phyloP scores from a whole-genome alignment of 129 eudicot genomes.

The Kitagawia praeruptora region DNA sequence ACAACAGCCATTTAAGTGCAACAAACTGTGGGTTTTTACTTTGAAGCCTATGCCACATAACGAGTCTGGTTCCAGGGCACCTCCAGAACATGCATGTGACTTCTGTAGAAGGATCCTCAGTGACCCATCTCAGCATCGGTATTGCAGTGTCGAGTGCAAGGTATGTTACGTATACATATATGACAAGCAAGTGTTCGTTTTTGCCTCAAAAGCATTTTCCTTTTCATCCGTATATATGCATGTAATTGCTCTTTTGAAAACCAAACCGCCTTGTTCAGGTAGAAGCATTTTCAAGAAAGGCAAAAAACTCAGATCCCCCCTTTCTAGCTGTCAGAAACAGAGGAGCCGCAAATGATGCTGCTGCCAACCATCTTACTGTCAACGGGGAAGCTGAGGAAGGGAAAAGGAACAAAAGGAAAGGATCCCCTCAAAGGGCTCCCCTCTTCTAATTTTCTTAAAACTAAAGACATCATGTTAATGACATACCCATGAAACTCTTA shows the following conservation, averaged over 20 bases:
- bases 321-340: neutral
- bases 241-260: neutral
- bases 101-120: slow-evolving; percentile 28
- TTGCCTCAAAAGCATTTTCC: no score
- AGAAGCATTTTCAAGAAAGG: neutral
- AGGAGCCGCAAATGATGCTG: neutral
- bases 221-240: no score
- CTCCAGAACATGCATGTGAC: slow-evolving; percentile 25
- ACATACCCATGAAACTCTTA: neutral
- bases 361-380: neutral
- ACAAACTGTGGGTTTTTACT: slow-evolving; percentile 41
- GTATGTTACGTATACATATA: slow-evolving; percentile 12
- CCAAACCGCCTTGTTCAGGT: slow-evolving; percentile 13
- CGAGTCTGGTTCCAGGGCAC: slow-evolving; percentile 31
- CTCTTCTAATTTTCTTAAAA: neutral
- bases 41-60: slow-evolving; percentile 47
- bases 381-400: neutral
- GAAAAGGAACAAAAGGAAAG: slow-evolving; percentile 29
- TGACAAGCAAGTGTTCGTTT: neutral
- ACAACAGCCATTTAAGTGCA: slow-evolving; percentile 50
- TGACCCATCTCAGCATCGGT: slow-evolving; percentile 24
- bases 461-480: neutral
- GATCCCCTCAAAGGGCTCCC: slow-evolving; percentile 43
- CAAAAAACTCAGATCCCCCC: neutral
- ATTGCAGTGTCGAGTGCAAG: slow-evolving; percentile 49